Percentiles rank a stretch among this genome's conserved stretches.
Conservation (phyloP, 2,329 filamentous ascomycete genomes). For the Biscogniauxia marginata region DNA sequence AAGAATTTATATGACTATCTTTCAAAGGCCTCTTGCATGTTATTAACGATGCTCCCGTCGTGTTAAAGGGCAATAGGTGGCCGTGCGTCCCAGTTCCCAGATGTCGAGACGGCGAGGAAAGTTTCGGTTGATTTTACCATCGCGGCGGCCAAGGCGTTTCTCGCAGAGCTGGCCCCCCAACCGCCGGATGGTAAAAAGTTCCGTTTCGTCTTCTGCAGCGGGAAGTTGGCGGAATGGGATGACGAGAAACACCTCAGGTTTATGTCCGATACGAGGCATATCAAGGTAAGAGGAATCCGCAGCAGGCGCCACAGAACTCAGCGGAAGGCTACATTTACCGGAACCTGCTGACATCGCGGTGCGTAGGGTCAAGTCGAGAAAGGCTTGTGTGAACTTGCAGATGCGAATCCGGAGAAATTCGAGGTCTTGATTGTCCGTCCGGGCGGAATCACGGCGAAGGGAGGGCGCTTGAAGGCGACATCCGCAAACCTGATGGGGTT, state of each 20-base stretch:
- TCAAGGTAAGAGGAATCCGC: slow-evolving; percentile 30
- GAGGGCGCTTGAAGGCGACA: slow-evolving; percentile 27
- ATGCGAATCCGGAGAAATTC: slow-evolving; percentile 33
- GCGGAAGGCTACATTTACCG: no score
- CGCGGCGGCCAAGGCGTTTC: slow-evolving; percentile 58
- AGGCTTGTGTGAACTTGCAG: slow-evolving; percentile 38
- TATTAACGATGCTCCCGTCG: neutral
- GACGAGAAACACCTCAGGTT: slow-evolving; percentile 36
- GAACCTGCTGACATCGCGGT: slow-evolving; percentile 4
- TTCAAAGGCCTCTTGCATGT: neutral
- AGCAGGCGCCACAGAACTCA: no score
- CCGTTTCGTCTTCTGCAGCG: slow-evolving; percentile 45
- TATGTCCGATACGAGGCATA: slow-evolving; percentile 36
- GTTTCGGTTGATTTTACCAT: slow-evolving; percentile 62
- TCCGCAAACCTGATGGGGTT: slow-evolving; percentile 30
- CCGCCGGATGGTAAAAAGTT: slow-evolving; percentile 34
- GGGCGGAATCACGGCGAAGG: slow-evolving; percentile 28
- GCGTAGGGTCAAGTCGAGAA: slow-evolving; percentile 38
- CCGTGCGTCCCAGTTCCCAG: slow-evolving; percentile 46
- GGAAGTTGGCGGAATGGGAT: slow-evolving; percentile 34
- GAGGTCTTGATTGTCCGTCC: slow-evolving; percentile 39
- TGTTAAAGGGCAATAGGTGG: slow-evolving; percentile 40
- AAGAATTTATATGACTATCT: neutral
- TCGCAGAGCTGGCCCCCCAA: slow-evolving; percentile 30
- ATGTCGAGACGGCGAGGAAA: slow-evolving; percentile 42